Evolutionary conservation across 805 yeast genomes (phyloP), one percentile per base, ranked within the genome.

Genomic region (Myxozyma geophila): DNA sequence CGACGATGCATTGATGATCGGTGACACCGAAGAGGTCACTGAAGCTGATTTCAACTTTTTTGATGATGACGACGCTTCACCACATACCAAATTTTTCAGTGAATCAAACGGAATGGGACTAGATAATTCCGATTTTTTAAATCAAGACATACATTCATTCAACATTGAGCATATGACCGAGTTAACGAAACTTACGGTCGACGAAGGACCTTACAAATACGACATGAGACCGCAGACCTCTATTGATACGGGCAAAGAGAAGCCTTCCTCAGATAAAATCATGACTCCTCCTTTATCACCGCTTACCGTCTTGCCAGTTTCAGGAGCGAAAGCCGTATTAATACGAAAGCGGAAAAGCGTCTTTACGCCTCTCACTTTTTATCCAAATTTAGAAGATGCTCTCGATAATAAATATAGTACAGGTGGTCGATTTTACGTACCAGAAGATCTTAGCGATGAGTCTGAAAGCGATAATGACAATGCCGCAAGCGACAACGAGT

Each of bases 381-480:
- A 90, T 70, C 96, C 97, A 0, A 82, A 87, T 19, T 88, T 90
- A 59, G 86, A 85, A 61, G 82, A 84, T 53, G 85, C 83, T 62
- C 86, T 93, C 46, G 98, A 93, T 73, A 85, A 89, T 61, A 93
- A 93, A 72, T 93, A 93, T 71, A 87, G 87, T 12, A 82, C 82
- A 67, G 99, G 99, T 6, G 99, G 99, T 1, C 89, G 92, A 72
- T 93, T 89, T 73, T 92, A 86, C 72, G 90, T 89, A 13, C 67
- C 74, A 4, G 59, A 63, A 13, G 70, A 63, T 33, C 70, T 60
- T 15, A 70, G 61, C n/a, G 68, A 54, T 9, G 51, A 37, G 12
- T 49, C 61, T 33, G 63, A 71, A 41, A 67, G 60, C 41, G 73
- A 64, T 21, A 56, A 43, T 15, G 65, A 48, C n/a, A 59, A 48